Conservation (phyloP, 1,284 basidiomycete species). For the Ganoderma boninense region DNA sequence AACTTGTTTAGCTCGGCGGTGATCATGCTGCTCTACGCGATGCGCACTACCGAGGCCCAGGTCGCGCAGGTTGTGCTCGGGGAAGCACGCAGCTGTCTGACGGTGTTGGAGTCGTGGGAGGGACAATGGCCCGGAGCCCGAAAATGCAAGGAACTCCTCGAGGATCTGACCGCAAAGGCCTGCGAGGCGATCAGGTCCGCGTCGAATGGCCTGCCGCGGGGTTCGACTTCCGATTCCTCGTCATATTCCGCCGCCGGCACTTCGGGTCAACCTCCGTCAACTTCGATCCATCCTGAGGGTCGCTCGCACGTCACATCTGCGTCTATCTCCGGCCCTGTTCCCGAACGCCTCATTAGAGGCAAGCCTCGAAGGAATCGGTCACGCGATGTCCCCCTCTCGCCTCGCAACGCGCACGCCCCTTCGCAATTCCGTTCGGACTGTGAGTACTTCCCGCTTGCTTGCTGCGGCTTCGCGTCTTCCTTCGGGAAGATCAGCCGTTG, state of each 20-base stretch:
- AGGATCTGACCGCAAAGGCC: constrained; percentile 73
- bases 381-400: constrained; percentile 65
- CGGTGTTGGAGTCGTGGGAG: constrained; percentile 82
- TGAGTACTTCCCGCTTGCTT: constrained; percentile 47
- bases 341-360: constrained; percentile 56
- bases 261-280: constrained; percentile 33
- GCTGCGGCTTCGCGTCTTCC: constrained; percentile 28
- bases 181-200: constrained; percentile 64
- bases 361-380: constrained; percentile 63
- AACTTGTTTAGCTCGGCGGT: constrained; percentile 91
- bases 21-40: constrained; percentile 87
- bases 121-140: constrained; percentile 89
- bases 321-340: constrained; percentile 42
- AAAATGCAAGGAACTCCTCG: constrained; percentile 83
- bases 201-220: constrained; percentile 30
- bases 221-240: constrained; percentile 28
- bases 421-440: constrained; percentile 73
- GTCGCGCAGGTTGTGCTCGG: constrained; percentile 80
- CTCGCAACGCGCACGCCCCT: constrained; percentile 67
- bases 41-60: constrained; percentile 79
- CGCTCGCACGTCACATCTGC: constrained; percentile 31
- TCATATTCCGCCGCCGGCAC: constrained; percentile 31
- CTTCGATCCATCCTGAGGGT: constrained; percentile 28
- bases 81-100: constrained; percentile 79
- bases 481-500: constrained; percentile 34